These are phyloP conservation scores for Solanum hybrid DNA, from an alignment of 305 asterid species.

Conservation along the genomic window DNA sequence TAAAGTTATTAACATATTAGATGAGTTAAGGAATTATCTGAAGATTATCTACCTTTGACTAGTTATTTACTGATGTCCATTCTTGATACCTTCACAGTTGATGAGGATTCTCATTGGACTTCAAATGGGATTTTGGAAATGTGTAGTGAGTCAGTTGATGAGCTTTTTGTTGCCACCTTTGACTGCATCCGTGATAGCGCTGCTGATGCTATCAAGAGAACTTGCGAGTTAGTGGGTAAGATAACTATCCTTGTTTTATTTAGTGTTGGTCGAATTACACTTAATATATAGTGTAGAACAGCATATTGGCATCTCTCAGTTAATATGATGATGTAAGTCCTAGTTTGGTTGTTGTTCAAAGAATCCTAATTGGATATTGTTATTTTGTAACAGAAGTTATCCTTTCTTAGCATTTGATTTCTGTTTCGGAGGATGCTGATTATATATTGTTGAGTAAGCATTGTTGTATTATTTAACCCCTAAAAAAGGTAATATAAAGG, in stretches of 20 bases:
- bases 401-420: background rate
- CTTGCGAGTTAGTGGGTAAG: slow-evolving; percentile 71
- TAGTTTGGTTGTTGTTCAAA: background rate
- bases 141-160: slow-evolving; percentile 65
- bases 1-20: background rate
- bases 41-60: background rate
- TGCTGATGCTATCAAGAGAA: slow-evolving; percentile 51
- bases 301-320: background rate
- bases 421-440: background rate
- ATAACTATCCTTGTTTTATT: slow-evolving; percentile 1
- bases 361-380: background rate
- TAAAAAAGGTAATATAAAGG: background rate
- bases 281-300: background rate
- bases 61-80: background rate
- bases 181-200: slow-evolving; percentile 80
- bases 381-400: background rate
- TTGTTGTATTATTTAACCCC: background rate
- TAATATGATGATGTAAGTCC: background rate
- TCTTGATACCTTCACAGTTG: slow-evolving; percentile 38
- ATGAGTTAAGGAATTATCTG: background rate
- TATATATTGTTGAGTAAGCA: background rate
- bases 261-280: background rate
- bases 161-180: slow-evolving; percentile 86
- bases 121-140: slow-evolving; percentile 33
- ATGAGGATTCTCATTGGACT: slow-evolving; percentile 27